Percentiles rank a stretch among this genome's conserved stretches.
These are phyloP conservation scores for Penicillium sp. DNA, from an alignment of 2,329 filamentous ascomycete genomes.

Conservation along the genomic window DNA sequence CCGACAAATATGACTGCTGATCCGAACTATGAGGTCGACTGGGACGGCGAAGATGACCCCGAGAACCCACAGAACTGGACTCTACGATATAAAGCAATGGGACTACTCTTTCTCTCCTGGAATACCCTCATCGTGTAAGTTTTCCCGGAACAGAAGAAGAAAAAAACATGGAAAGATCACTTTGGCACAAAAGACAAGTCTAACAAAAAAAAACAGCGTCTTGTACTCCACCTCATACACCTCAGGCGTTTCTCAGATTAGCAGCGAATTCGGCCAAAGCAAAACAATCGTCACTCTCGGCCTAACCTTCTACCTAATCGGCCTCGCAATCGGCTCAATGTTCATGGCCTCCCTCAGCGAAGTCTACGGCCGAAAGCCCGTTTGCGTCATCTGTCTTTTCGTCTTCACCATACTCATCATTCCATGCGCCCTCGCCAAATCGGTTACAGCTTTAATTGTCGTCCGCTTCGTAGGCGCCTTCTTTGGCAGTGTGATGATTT, in stretches of 20 bases:
- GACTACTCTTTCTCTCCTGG: slow-evolving; percentile 61
- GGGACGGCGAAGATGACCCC: slow-evolving; percentile 63
- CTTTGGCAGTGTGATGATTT: slow-evolving; percentile 78
- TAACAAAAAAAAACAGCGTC: slow-evolving; percentile 51
- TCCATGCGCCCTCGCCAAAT: slow-evolving; percentile 71
- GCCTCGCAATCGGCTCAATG: slow-evolving; percentile 72
- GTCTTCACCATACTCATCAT: slow-evolving; percentile 71
- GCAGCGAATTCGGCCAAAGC: slow-evolving; percentile 64
- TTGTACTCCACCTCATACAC: slow-evolving; percentile 81
- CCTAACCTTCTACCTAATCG: slow-evolving; percentile 77
- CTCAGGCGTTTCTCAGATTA: slow-evolving; percentile 70
- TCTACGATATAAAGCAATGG: slow-evolving; percentile 59
- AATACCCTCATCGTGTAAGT: slow-evolving; percentile 60
- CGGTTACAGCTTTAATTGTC: slow-evolving; percentile 69
- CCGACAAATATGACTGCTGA: slow-evolving; percentile 53
- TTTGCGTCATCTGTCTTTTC: slow-evolving; percentile 69
- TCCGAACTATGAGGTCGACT: slow-evolving; percentile 74
- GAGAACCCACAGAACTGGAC: slow-evolving; percentile 73
- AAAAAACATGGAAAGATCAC: background rate
- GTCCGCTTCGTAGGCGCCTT: slow-evolving; percentile 75
- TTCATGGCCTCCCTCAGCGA: slow-evolving; percentile 70
- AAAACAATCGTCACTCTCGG: slow-evolving; percentile 72
- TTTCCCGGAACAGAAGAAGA: background rate
- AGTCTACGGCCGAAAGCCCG: slow-evolving; percentile 52
- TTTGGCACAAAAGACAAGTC: background rate